A percentile compares a stretch with the other conserved stretches of the same genome.
These are phyloP conservation scores for Nicotiana attenuata DNA, from an alignment of 257 asterid genomes.

Conservation along the genomic window DNA sequence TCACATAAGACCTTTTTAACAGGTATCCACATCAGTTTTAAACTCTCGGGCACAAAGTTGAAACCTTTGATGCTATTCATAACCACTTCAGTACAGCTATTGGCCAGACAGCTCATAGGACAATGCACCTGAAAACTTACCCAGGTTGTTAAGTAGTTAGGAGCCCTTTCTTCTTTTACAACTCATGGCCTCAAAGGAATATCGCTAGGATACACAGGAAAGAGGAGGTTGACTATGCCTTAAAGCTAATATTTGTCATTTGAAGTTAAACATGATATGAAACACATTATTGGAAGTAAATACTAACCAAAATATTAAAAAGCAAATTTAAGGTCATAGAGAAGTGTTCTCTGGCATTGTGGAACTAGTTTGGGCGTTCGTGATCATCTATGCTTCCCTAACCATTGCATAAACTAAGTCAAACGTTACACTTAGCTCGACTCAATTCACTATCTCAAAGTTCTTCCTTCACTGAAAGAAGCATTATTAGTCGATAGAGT, in stretches of 20 bases:
- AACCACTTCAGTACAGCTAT: conserved; percentile 1
- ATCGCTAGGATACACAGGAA: background rate
- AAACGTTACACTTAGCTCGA: background rate
- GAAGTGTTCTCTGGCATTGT: background rate
- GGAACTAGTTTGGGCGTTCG: background rate
- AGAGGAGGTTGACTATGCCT: background rate
- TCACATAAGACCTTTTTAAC: background rate
- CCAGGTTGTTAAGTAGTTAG: background rate
- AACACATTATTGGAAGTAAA: background rate
- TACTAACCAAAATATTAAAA: background rate
- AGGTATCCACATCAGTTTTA: background rate
- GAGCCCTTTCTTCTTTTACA: background rate
- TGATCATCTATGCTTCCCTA: background rate
- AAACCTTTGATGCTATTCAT: background rate
- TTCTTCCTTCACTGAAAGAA: background rate
- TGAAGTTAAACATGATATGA: background rate
- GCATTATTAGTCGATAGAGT: background rate
- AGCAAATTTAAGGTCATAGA: background rate
- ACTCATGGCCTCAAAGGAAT: background rate
- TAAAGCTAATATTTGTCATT: background rate
- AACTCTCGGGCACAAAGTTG: background rate
- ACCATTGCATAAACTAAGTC: background rate
- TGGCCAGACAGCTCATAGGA: background rate
- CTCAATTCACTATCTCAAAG: background rate
- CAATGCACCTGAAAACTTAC: background rate